These are phyloP conservation scores for Pseudogymnoascus pannorum DNA, from an alignment of 2,329 filamentous ascomycete genomes.

Conservation along the genomic window DNA sequence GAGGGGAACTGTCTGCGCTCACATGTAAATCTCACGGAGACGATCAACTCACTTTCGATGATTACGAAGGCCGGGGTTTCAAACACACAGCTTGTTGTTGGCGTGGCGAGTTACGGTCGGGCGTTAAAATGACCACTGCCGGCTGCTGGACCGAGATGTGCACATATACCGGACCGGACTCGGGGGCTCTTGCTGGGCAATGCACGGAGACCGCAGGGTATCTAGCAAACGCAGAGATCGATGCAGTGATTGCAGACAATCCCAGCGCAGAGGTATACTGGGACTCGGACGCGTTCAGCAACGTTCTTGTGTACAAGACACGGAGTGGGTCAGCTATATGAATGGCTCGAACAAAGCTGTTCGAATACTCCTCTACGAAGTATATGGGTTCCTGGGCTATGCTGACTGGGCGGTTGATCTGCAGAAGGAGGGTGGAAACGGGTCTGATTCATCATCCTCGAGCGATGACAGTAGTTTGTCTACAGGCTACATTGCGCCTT, in stretches of 20 bases:
- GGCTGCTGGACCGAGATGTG: slow-evolving; percentile 19
- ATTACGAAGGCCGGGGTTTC: slow-evolving; percentile 31
- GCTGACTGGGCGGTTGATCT: slow-evolving; percentile 32
- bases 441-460: not conserved
- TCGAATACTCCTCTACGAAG: slow-evolving; percentile 19
- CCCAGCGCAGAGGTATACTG: not conserved
- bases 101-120: slow-evolving; percentile 30
- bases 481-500: not conserved
- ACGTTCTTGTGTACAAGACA: slow-evolving; percentile 21
- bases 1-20: slow-evolving; percentile 28
- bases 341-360: slow-evolving; percentile 19
- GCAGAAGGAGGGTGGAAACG: slow-evolving; percentile 7
- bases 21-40: slow-evolving; percentile 34
- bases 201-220: slow-evolving; percentile 31
- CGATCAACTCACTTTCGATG: slow-evolving; percentile 29
- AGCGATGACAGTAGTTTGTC: too few species aligned
- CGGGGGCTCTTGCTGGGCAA: slow-evolving; percentile 24
- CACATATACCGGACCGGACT: not conserved
- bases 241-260: slow-evolving; percentile 22
- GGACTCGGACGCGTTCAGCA: slow-evolving; percentile 11
- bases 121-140: slow-evolving; percentile 28
- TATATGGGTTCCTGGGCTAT: slow-evolving; percentile 25
- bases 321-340: slow-evolving; percentile 27
- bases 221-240: slow-evolving; percentile 30
- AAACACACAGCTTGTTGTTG: slow-evolving; percentile 27